Percentiles rank a stretch among this genome's conserved stretches.
Conservation (phyloP, 2,329 filamentous ascomycete genomes). For the Colletotrichum sp. region DNA sequence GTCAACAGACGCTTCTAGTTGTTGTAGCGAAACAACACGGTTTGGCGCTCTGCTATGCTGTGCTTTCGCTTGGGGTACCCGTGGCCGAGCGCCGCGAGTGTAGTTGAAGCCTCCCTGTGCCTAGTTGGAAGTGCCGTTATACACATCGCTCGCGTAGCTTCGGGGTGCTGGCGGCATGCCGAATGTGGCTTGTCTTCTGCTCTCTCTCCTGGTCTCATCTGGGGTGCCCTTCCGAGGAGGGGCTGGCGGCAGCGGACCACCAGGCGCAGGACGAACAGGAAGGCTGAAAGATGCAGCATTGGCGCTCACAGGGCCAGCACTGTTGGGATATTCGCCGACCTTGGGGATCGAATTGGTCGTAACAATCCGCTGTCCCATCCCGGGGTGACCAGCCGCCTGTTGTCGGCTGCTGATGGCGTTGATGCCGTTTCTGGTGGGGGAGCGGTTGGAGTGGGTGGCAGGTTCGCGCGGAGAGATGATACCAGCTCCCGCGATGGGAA, state of each 20-base stretch:
- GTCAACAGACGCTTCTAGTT: background rate
- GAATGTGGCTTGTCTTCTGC: conserved; percentile 58
- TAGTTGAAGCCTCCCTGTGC: conserved; percentile 3
- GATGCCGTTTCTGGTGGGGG: conserved; percentile 55
- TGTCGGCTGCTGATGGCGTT: conserved; percentile 47
- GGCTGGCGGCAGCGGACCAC: conserved; percentile 64
- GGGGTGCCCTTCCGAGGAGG: conserved; percentile 61
- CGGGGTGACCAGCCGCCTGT: conserved; percentile 47
- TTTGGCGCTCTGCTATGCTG: background rate
- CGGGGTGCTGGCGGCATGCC: conserved; percentile 50
- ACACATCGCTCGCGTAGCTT: conserved; percentile 24
- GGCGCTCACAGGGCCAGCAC: conserved; percentile 44
- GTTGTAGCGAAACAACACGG: background rate
- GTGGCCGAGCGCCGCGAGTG: background rate
- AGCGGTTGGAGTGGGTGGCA: conserved; percentile 49
- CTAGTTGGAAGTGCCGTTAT: conserved; percentile 23
- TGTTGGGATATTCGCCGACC: conserved; percentile 42
- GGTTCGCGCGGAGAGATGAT: conserved; percentile 61
- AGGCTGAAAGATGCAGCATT: conserved; percentile 62
- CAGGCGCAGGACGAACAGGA: conserved; percentile 68
- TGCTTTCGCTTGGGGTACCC: background rate
- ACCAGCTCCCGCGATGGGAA: conserved; percentile 65
- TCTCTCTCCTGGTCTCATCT: conserved; percentile 58
- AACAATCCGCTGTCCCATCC: conserved; percentile 56
- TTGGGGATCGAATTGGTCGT: conserved; percentile 60